Conservation (phyloP, 805 yeast species). For the Pachysolen tannophilus region DNA sequence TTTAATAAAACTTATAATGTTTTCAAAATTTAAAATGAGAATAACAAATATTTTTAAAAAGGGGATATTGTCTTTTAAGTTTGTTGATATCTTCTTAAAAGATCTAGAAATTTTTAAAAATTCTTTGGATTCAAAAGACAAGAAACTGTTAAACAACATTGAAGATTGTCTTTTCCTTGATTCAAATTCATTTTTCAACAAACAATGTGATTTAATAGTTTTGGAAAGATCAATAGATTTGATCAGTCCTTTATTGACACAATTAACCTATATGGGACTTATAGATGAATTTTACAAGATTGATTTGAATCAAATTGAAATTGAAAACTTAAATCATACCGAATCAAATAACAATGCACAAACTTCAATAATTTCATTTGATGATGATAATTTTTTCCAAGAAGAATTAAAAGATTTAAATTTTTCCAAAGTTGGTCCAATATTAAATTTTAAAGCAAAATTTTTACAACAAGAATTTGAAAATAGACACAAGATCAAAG, state of each 20-base stretch:
- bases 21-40: conserved; percentile 33
- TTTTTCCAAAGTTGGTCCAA: conserved; percentile 73
- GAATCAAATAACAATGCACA: conserved; percentile 1
- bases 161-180: conserved; percentile 26
- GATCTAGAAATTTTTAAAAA: conserved; percentile 20
- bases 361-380: conserved; percentile 13
- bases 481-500: conserved; percentile 44
- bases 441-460: conserved; percentile 64
- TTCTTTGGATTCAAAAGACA: conserved; percentile 26
- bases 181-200: conserved; percentile 23
- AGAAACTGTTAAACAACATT: conserved; percentile 21
- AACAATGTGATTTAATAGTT: conserved; percentile 63
- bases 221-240: conserved; percentile 75
- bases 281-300: conserved; percentile 64
- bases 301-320: conserved; percentile 27
- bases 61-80: conserved; percentile 47
- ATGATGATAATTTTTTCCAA: conserved; percentile 41
- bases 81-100: conserved; percentile 34
- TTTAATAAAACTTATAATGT: conserved; percentile 34
- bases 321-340: conserved; percentile 7
- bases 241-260: conserved; percentile 63
- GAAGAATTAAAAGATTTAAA: conserved; percentile 51
- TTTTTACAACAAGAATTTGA: conserved; percentile 63
- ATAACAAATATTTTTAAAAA: conserved; percentile 50
- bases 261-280: conserved; percentile 76